phyloP scores from a whole-genome alignment of 2,329 filamentous ascomycete species.

The Monosporascus sp. region DNA sequence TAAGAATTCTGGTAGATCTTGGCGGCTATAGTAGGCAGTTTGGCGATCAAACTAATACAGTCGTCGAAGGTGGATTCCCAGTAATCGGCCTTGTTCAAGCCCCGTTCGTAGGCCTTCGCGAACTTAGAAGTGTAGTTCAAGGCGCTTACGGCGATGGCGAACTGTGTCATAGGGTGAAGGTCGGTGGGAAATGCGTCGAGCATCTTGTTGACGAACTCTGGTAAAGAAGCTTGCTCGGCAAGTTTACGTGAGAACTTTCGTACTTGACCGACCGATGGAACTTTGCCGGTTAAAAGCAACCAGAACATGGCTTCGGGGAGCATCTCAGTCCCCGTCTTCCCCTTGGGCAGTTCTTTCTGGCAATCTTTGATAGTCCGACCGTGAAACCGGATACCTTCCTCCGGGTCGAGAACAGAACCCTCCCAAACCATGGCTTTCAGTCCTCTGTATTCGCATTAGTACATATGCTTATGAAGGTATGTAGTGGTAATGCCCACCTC shows the following conservation, averaged over 20 bases:
- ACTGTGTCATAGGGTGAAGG: slow-evolving; percentile 97
- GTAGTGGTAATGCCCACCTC: slow-evolving; percentile 44
- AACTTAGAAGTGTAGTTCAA: slow-evolving; percentile 93
- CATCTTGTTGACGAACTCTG: slow-evolving; percentile 79
- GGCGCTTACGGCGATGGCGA: slow-evolving; percentile 91
- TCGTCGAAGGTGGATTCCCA: slow-evolving; percentile 99
- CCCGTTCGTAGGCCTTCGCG: slow-evolving; percentile 85
- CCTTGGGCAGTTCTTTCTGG: slow-evolving; percentile 89
- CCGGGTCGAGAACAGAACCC: slow-evolving; percentile 90
- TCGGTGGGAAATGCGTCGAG: slow-evolving; percentile 84
- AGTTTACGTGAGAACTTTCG: slow-evolving; percentile 79
- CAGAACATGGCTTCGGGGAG: slow-evolving; percentile 99
- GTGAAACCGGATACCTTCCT: slow-evolving; percentile 98
- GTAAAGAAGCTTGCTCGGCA: slow-evolving; percentile 79
- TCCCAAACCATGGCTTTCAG: slow-evolving; percentile 99
- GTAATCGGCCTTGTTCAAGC: slow-evolving; percentile 92
- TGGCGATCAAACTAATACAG: slow-evolving; percentile 86
- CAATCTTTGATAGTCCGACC: slow-evolving; percentile 98
- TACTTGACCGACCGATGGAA: slow-evolving; percentile 78
- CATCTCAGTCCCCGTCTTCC: slow-evolving; percentile 90
- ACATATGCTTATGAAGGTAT: slow-evolving; percentile 22
- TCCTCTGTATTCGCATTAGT: slow-evolving; percentile 41
- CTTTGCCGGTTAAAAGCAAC: slow-evolving; percentile 89
- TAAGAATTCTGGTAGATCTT: slow-evolving; percentile 96
- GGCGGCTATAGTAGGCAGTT: slow-evolving; percentile 92